These are phyloP conservation scores for Apiospora arundinis DNA, from an alignment of 2,329 filamentous ascomycete genomes.

Conservation along the genomic window DNA sequence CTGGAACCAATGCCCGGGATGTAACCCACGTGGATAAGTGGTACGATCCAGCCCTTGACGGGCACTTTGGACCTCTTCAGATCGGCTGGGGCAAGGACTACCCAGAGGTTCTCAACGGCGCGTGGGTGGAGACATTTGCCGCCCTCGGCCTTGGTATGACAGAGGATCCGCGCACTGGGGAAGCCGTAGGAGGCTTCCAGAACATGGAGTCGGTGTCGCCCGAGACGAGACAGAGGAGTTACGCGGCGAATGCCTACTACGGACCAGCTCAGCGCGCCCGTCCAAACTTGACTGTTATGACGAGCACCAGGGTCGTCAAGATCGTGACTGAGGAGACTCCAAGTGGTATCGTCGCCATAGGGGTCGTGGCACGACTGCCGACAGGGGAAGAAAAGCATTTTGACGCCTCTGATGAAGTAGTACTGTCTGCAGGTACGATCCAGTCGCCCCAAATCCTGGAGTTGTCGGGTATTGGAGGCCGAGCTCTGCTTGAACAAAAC, in stretches of 20 bases:
- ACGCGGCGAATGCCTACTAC: slow-evolving; percentile 43
- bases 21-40: not conserved
- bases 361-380: slow-evolving; percentile 37
- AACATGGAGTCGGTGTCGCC: slow-evolving; percentile 41
- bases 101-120: slow-evolving; percentile 37
- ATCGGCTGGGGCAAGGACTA: slow-evolving; percentile 45
- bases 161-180: slow-evolving; percentile 40
- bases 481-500: slow-evolving; percentile 47
- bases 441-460: slow-evolving; percentile 44
- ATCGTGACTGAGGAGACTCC: slow-evolving; percentile 37
- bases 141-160: slow-evolving; percentile 42
- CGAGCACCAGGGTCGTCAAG: slow-evolving; percentile 42
- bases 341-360: slow-evolving; percentile 38
- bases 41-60: slow-evolving; percentile 40
- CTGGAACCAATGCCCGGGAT: not conserved
- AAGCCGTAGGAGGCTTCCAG: slow-evolving; percentile 42
- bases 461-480: slow-evolving; percentile 45
- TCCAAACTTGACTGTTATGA: slow-evolving; percentile 43
- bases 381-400: slow-evolving; percentile 30
- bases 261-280: slow-evolving; percentile 37
- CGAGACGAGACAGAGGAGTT: slow-evolving; percentile 41
- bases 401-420: slow-evolving; percentile 42
- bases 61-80: slow-evolving; percentile 43
- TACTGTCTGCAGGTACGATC: slow-evolving; percentile 49
- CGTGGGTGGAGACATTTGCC: slow-evolving; percentile 46